Evolutionary conservation across 2,329 filamentous ascomycete species (phyloP), one percentile per base, ranked within the genome.

Genomic region (Calonectria hongkongensis): DNA sequence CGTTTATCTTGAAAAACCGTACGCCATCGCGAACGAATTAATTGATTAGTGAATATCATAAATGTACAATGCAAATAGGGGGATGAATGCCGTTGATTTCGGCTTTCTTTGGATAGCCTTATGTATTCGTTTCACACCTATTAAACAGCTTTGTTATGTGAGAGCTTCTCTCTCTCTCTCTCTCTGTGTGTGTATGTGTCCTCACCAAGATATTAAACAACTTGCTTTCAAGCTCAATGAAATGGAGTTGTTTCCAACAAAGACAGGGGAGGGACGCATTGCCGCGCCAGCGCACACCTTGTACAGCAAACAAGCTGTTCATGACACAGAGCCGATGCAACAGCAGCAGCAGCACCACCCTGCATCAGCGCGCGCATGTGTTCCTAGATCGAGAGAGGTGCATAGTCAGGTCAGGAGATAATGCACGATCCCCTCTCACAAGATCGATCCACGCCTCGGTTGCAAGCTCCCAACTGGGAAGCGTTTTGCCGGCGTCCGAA

Each of bases 381-480:
- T 36, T 18, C 16, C 25, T 47, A 27, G n/a, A 63, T 63, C 25
- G 58, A 47, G 41, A 47, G 39, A 47, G 39, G 41, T 33, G 28
- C 27, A 33, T 43, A 12, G 41, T 3, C 41, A 12, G 27, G 41
- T 47, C n/a, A 47, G 58, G 39, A 30, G 39, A 63, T 16, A 25
- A 25, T 39, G 33, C 58, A 21, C 18, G 25, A 63, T 63, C 41
- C 27, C 56, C 36, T 28, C 28, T 30, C 41, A 4, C 58, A 21
- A 30, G 39, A 63, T 33, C 58, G 58, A 15, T 47, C 9, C 41
- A 63, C 58, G 41, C 21, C 41, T 63, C 41, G 41, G 58, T 45
- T 47, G 15, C 10, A 33, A 25, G 18, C 27, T 3, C 58, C 58
- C 27, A 63, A 63, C 41, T 47, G 39, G 41, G 58, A 47, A 25